These are phyloP conservation scores for Cryptococcus floricola DNA, from an alignment of 1,284 basidiomycete species.

Conservation along the genomic window DNA sequence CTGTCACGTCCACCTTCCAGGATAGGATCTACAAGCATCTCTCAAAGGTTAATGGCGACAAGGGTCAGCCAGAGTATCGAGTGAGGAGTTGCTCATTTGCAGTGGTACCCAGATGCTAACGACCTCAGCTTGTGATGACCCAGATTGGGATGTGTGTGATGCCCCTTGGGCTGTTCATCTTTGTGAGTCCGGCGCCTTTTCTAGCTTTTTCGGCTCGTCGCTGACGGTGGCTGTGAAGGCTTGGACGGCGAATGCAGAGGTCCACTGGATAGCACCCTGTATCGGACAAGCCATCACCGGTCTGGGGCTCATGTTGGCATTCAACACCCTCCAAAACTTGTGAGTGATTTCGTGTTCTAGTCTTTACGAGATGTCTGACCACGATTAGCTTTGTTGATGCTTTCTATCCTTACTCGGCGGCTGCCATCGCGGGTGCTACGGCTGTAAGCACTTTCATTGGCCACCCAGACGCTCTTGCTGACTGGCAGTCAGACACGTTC, in stretches of 20 bases:
- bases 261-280: slow-evolving; percentile 48
- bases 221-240: slow-evolving; percentile 10
- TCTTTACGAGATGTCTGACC: not conserved
- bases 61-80: slow-evolving; percentile 48
- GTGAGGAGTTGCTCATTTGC: slow-evolving; percentile 17
- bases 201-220: not conserved
- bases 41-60: slow-evolving; percentile 28
- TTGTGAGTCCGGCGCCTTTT: slow-evolving; percentile 19
- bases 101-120: not conserved
- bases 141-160: slow-evolving; percentile 52
- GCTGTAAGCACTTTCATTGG: slow-evolving; percentile 24
- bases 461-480: not conserved
- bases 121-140: slow-evolving; percentile 43
- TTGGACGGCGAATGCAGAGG: slow-evolving; percentile 45
- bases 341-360: slow-evolving; percentile 8
- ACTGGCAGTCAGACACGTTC: slow-evolving; percentile 30
- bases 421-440: slow-evolving; percentile 48
- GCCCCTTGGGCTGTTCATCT: slow-evolving; percentile 50
- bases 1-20: slow-evolving; percentile 45
- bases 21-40: slow-evolving; percentile 50
- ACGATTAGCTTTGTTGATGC: slow-evolving; percentile 49
- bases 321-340: slow-evolving; percentile 49
- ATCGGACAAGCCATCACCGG: slow-evolving; percentile 40
- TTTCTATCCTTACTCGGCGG: slow-evolving; percentile 52
- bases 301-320: slow-evolving; percentile 47